Percentiles rank a stretch among this genome's conserved stretches.
Conservation (phyloP, 2,329 filamentous ascomycete genomes). For the Zymoseptoria brevis region DNA sequence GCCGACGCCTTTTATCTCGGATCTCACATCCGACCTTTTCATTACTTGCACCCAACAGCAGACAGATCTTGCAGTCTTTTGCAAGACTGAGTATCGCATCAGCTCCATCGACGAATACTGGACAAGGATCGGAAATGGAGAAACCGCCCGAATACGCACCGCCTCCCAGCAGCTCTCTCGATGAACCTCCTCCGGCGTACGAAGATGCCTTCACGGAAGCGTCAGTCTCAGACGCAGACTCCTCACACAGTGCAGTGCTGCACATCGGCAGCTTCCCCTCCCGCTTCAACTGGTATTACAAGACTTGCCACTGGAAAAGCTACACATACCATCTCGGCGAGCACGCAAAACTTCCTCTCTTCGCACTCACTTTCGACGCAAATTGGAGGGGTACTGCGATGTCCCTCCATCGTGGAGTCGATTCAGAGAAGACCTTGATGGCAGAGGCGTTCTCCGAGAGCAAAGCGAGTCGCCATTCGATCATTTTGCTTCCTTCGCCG, state of each 20-base stretch:
- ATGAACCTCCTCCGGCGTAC: slow-evolving; percentile 9
- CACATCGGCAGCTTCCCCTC: neutral
- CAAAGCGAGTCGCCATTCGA: slow-evolving; percentile 3
- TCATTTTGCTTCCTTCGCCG: slow-evolving; percentile 7
- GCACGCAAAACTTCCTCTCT: slow-evolving; percentile 6
- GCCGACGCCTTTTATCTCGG: neutral
- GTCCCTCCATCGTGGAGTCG: slow-evolving; percentile 5
- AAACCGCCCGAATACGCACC: neutral
- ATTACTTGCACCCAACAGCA: neutral
- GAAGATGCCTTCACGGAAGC: slow-evolving; percentile 7
- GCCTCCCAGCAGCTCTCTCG: neutral
- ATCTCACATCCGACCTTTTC: neutral
- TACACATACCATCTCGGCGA: slow-evolving; percentile 8
- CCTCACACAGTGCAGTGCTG: neutral
- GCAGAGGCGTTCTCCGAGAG: slow-evolving; percentile 3
- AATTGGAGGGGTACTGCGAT: slow-evolving; percentile 9
- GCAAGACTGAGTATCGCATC: neutral
- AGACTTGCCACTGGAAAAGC: slow-evolving; percentile 4
- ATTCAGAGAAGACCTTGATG: neutral
- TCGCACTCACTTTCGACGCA: slow-evolving; percentile 4
- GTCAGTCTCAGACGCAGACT: neutral
- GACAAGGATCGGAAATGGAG: neutral
- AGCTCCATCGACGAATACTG: neutral
- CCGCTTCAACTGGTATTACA: slow-evolving; percentile 11
- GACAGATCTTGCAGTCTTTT: neutral